Conservation (phyloP, 345 rosid species). For the Moricandia moricandioides region DNA sequence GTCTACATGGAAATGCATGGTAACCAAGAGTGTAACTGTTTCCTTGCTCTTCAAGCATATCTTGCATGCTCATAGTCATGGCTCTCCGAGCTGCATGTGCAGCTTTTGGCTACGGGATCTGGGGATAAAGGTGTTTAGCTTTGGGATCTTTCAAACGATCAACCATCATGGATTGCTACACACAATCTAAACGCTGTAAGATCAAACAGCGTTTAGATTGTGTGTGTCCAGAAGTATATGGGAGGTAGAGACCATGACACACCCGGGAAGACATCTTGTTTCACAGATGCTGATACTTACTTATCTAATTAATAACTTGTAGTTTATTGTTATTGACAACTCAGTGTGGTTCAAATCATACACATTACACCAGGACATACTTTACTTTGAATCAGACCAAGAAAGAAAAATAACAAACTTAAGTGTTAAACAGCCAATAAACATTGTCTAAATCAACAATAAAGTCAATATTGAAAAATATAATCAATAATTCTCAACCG, state of each 20-base stretch:
- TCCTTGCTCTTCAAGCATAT: background rate
- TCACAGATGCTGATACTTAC: too few species aligned
- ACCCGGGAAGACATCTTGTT: too few species aligned
- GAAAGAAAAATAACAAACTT: too few species aligned
- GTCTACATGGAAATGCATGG: conserved; percentile 57
- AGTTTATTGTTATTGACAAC: too few species aligned
- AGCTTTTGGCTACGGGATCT: conserved; percentile 58
- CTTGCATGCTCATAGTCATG: background rate
- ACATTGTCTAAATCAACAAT: background rate
- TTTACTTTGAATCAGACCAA: too few species aligned
- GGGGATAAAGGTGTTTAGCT: conserved; percentile 54
- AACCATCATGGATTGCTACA: conserved; percentile 69
- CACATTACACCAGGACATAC: too few species aligned
- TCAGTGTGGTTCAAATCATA: too few species aligned
- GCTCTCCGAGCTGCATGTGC: background rate
- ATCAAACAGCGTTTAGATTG: too few species aligned
- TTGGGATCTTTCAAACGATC: conserved; percentile 78
- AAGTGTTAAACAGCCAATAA: background rate
- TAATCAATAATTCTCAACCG: background rate
- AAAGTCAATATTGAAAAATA: background rate
- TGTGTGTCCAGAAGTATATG: too few species aligned
- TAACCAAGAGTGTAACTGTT: conserved; percentile 35
- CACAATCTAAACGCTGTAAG: conserved; percentile 56
- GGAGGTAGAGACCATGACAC: too few species aligned
- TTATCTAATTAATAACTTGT: too few species aligned